Evolutionary conservation across 208 protist genomes (phyloP).

Genomic region (Crithidia fasciculata): DNA sequence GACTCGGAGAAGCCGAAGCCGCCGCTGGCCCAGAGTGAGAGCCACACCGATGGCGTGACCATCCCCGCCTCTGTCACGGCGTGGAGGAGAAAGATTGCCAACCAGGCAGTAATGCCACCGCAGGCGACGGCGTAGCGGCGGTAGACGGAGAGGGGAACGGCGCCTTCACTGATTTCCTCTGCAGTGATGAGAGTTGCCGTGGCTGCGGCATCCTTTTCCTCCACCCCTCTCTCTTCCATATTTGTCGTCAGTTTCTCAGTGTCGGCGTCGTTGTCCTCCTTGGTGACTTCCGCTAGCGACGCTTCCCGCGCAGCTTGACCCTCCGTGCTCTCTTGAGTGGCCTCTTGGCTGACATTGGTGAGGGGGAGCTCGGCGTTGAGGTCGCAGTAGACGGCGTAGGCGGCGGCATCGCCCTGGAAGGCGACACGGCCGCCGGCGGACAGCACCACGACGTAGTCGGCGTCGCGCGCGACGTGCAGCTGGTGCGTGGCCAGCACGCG

Average conservation of each 20-base stretch:
- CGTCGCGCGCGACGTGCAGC: conserved; percentile 73
- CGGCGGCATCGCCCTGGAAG: conserved; percentile 36
- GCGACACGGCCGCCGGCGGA: conserved; percentile 41
- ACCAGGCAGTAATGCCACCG: conserved; percentile 20
- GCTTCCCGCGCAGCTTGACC: no score
- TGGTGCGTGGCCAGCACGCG: conserved; percentile 94
- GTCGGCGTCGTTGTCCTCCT: not conserved
- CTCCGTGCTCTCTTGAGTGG: not conserved
- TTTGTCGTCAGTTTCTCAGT: not conserved
- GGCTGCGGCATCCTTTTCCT: no score
- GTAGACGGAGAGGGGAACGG: conserved; percentile 48
- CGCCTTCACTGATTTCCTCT: conserved; percentile 40
- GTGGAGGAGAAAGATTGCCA: conserved; percentile 22
- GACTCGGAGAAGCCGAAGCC: conserved; percentile 18
- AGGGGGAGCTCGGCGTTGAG: not conserved
- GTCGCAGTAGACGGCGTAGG: conserved; percentile 38
- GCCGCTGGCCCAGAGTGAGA: conserved; percentile 59
- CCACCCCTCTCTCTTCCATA: no score
- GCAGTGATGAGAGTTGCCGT: not conserved
- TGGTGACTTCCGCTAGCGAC: not conserved
- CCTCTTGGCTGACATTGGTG: not conserved
- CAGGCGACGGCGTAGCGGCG: conserved; percentile 40
- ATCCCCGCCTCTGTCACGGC: conserved; percentile 27
- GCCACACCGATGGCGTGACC: conserved; percentile 40
- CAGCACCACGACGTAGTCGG: conserved; percentile 87